Evolutionary conservation across 2,329 filamentous ascomycete genomes (phyloP), one percentile per base, ranked within the genome.

Genomic region (Xylariales sp.): DNA sequence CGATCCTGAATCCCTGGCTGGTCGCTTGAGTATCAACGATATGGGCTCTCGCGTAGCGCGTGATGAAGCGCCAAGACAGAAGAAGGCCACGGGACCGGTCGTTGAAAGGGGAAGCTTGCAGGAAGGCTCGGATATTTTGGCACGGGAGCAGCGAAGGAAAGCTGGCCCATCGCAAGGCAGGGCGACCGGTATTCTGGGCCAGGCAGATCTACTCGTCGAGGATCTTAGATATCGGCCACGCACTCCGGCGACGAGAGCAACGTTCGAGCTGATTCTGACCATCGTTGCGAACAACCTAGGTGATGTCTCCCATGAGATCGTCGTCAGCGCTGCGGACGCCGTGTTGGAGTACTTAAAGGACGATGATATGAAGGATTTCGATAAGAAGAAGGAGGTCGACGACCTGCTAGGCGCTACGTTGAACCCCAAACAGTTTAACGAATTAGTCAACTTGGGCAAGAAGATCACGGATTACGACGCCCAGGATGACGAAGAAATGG

Each of bases 381-480:
- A 98, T 62, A 96, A 94, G 73, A 98, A 98, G 72, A 95, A 90
- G 66, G 89, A 96, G 61, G 81, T 97, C 31, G 93, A 98, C 55
- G 93, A 97, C 50, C 81, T 97, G 45, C 65, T 98, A 31, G 93
- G 91, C n/a, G 77, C 77, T 25, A 81, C 82, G 1, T 78, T 96
- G 70, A 83, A 76, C 36, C 79, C 88, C 1, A 95, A 96, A 60
- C 84, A 95, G 61, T 98, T 97, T 70, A 97, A 97, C 59, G 91
- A 97, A 67, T 69, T 98, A 51, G 83, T 97, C 42, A 98, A 96
- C 59, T 70, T 98, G 31, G 88, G 90, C 50, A 98, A 98, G 71
- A 98, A 98, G 68, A 95, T 98, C 49, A 98, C 93, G 37, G 93
- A 98, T 62, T 98, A 97, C 64, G 87, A 97, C 64, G 87, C 87